Conservation (phyloP, 164 flowering plant genomes). For the Amborella trichopoda region DNA sequence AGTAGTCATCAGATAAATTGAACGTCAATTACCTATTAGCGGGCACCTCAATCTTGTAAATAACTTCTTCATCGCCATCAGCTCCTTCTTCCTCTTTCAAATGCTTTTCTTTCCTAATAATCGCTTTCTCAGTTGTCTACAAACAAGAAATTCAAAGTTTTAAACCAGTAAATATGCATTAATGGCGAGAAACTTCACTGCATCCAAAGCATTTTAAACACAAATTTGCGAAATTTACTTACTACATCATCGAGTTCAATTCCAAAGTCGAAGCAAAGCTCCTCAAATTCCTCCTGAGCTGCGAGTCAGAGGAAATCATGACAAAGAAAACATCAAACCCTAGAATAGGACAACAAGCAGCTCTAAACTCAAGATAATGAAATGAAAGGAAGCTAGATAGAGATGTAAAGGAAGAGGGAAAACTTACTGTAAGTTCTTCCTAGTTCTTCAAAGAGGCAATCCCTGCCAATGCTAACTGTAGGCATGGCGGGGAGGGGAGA, state of each 20-base stretch:
- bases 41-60: conserved; percentile 90
- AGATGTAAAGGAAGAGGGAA: background rate
- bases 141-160: too few species aligned
- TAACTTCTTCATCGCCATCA: conserved; percentile 61
- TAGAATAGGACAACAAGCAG: too few species aligned
- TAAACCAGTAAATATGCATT: too few species aligned
- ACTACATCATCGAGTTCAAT: conserved; percentile 97
- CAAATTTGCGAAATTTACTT: conserved; percentile 10
- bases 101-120: conserved; percentile 81
- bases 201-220: background rate
- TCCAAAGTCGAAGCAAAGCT: conserved; percentile 72
- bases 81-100: conserved; percentile 49
- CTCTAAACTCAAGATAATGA: background rate
- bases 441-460: conserved; percentile 60
- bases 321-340: background rate
- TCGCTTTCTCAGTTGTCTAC: conserved; percentile 88
- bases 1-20: too few species aligned
- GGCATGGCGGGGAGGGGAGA: too few species aligned
- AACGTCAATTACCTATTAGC: conserved; percentile 91
- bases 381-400: too few species aligned
- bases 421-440: conserved; percentile 62
- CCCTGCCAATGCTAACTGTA: conserved; percentile 77
- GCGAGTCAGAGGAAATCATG: background rate
- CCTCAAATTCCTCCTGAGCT: conserved; percentile 68
- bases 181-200: background rate